Conservation (phyloP, 1,284 basidiomycete genomes). For the Cryptococcus deneoformans region DNA sequence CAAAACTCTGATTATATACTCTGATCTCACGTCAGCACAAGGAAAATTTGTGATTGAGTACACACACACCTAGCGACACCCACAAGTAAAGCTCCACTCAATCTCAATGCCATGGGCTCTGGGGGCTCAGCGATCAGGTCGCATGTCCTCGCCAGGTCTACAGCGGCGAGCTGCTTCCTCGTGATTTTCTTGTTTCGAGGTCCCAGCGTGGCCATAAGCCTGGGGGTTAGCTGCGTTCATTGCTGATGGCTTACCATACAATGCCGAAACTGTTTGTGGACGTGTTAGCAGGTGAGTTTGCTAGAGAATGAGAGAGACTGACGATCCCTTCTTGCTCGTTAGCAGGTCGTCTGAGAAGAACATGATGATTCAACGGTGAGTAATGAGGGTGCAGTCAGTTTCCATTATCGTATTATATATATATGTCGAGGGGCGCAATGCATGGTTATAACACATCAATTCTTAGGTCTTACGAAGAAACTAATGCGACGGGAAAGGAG, state of each 20-base stretch:
- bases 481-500: too few species aligned
- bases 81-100: slow-evolving; percentile 82
- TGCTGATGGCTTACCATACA: slow-evolving; percentile 30
- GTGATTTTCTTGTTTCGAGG: slow-evolving; percentile 77
- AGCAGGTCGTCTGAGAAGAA: slow-evolving; percentile 42
- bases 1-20: slow-evolving; percentile 35
- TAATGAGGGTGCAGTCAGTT: background rate
- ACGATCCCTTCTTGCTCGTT: slow-evolving; percentile 41
- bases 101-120: slow-evolving; percentile 78
- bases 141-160: slow-evolving; percentile 75
- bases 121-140: slow-evolving; percentile 70
- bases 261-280: slow-evolving; percentile 32
- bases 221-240: slow-evolving; percentile 37
- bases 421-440: too few species aligned
- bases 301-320: slow-evolving; percentile 12
- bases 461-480: too few species aligned
- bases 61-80: slow-evolving; percentile 69
- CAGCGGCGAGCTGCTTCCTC: slow-evolving; percentile 70
- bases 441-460: too few species aligned
- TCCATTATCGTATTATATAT: too few species aligned
- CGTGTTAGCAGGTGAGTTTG: background rate
- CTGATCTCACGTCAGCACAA: slow-evolving; percentile 1
- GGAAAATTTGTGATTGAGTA: background rate
- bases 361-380: slow-evolving; percentile 15
- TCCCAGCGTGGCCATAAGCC: slow-evolving; percentile 84